phyloP scores from a whole-genome alignment of 148 eudicot species.

The Camellia granthamiana region DNA sequence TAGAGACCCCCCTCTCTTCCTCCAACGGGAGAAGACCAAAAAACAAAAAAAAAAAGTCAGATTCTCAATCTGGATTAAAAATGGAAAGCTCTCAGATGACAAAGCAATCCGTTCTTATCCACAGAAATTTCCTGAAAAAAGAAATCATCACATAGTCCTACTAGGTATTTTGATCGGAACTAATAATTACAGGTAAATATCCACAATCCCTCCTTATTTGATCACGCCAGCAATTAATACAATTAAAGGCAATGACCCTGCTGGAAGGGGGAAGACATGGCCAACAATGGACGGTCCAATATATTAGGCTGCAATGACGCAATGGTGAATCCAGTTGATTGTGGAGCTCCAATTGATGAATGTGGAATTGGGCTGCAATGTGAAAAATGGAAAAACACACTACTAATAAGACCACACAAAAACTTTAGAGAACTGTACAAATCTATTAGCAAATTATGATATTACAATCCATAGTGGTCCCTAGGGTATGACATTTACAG shows the following conservation, averaged over 20 bases:
- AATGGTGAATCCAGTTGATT: constrained; percentile 58
- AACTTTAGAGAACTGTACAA: not conserved
- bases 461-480: not conserved
- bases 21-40: not conserved
- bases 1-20: not conserved
- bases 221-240: constrained; percentile 9
- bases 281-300: constrained; percentile 55
- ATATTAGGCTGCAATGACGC: constrained; percentile 59
- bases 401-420: not conserved
- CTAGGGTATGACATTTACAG: not conserved
- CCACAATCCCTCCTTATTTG: constrained; percentile 21
- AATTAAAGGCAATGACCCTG: constrained; percentile 50
- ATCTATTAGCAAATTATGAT: not conserved
- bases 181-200: constrained; percentile 22
- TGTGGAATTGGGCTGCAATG: constrained; percentile 48
- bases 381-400: not conserved
- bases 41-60: not conserved
- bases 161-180: not conserved
- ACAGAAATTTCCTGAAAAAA: not conserved
- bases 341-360: constrained; percentile 48
- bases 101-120: not conserved
- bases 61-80: not conserved
- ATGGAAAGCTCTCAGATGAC: not conserved
- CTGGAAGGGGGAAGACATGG: constrained; percentile 63
- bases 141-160: not conserved